Evolutionary conservation across 2,329 filamentous ascomycete genomes (phyloP).

Genomic region (Ascochyta rabiei): DNA sequence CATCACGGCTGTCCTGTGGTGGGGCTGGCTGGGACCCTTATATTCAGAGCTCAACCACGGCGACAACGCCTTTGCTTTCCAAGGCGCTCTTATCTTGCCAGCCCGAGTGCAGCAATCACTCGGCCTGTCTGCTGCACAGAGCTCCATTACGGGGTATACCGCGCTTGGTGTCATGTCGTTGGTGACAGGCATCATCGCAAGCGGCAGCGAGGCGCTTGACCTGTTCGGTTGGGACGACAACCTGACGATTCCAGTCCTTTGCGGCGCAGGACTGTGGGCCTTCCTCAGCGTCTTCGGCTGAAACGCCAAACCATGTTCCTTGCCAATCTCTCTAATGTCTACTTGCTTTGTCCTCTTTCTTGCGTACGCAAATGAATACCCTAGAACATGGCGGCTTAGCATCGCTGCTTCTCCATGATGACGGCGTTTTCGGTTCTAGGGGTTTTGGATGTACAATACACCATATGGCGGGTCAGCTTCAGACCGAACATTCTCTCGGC

Average conservation of each 20-base stretch:
- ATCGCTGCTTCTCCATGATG: constrained; percentile 5
- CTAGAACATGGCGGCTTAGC: constrained; percentile 6
- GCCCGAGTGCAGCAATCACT: constrained; percentile 62
- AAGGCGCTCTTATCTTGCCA: constrained; percentile 75
- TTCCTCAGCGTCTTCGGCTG: constrained; percentile 84
- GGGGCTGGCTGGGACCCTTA: constrained; percentile 78
- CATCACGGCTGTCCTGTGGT: constrained; percentile 83
- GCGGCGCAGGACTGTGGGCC: constrained; percentile 85
- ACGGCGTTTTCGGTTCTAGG: constrained; percentile 6
- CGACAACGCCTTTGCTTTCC: constrained; percentile 77
- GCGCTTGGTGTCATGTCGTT: constrained; percentile 83
- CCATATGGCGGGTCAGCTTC: not conserved
- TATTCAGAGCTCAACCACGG: constrained; percentile 46
- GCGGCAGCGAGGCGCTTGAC: constrained; percentile 88
- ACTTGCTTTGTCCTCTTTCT: not conserved
- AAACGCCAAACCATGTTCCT: not conserved
- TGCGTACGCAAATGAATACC: constrained; percentile 11
- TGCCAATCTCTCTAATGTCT: constrained; percentile 2
- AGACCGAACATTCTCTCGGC: not conserved
- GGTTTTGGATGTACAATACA: constrained; percentile 3
- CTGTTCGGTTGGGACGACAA: constrained; percentile 97
- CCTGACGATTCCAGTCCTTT: constrained; percentile 91
- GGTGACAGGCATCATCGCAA: constrained; percentile 86
- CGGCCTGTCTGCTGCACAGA: constrained; percentile 64
- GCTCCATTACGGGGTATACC: constrained; percentile 69